Evolutionary conservation across 1,284 basidiomycete species (phyloP), one percentile per base, ranked within the genome.

Genomic region (Naganishia liquefaciens): DNA sequence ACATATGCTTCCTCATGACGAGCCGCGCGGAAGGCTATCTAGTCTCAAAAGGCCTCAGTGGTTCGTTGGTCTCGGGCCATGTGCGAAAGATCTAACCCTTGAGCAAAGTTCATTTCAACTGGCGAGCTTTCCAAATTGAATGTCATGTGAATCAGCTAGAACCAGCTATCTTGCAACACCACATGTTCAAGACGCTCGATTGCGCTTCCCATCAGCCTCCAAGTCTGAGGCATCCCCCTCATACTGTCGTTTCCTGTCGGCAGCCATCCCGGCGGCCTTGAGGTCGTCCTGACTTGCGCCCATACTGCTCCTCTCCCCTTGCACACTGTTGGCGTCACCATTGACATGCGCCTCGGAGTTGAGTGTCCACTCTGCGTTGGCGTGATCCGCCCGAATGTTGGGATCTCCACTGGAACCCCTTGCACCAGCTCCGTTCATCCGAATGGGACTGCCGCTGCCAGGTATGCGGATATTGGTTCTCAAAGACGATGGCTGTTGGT

Each of bases 131-230:
- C n/a, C n/a, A n/a, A n/a, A n/a, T n/a, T n/a, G n/a, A n/a, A n/a
- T n/a, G n/a, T n/a, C n/a, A n/a, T n/a, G n/a, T n/a, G n/a, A n/a
- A n/a, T n/a, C n/a, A n/a, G n/a, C n/a, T n/a, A n/a, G n/a, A n/a
- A n/a, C n/a, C n/a, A n/a, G n/a, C n/a, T n/a, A n/a, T n/a, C 11
- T 1, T 21, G 7, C 46, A 4, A 27, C 15, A 27, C 7, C 9
- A 51, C 17, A 3, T 19, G 49, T 5, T 51, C 21, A 53, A 23
- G 30, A 30, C 28, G 37, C 51, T 33, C 28, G 33, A n/a, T n/a
- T 53, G 5, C 51, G 51, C 51, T 53, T 53, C n/a, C 51, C 23
- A 9, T 53, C 51, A 5, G 33, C 30, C 33, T 53, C 51, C 17
- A 19, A 21, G 15, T 53, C 51, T n/a, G 51, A 53, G 13, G n/a